A percentile compares a stretch with the other conserved stretches of the same genome.
phyloP scores from a whole-genome alignment of 306 rosid genomes.

The Acacia acuminata region DNA sequence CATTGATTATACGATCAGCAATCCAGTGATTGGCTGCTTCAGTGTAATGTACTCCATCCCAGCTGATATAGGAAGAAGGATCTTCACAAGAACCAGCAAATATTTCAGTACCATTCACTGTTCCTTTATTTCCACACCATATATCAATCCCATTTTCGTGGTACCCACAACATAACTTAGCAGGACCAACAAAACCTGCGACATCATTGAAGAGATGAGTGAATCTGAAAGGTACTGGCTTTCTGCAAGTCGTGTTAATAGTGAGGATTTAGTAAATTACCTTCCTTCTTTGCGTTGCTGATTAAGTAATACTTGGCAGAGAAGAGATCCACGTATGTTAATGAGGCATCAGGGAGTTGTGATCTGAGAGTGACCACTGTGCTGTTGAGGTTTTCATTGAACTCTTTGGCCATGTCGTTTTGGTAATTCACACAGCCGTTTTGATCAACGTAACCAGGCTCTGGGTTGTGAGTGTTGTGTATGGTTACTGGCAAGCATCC shows the following conservation, averaged over 20 bases:
- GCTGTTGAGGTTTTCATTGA: constrained; percentile 58
- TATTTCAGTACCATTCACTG: constrained; percentile 51
- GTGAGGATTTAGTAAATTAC: constrained; percentile 28
- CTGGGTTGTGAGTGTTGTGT: constrained; percentile 31
- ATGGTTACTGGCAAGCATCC: constrained; percentile 65
- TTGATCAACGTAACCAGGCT: constrained; percentile 47
- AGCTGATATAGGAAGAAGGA: constrained; percentile 72
- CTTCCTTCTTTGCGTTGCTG: constrained; percentile 53
- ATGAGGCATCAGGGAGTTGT: constrained; percentile 49
- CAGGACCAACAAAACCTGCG: constrained; percentile 65
- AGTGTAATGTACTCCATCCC: constrained; percentile 92
- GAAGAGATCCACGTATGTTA: constrained; percentile 74
- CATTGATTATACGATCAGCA: constrained; percentile 49
- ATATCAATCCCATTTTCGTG: constrained; percentile 52
- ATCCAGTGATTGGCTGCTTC: constrained; percentile 84
- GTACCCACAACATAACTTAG: constrained; percentile 70
- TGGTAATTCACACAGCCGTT: constrained; percentile 59
- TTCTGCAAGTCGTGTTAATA: not conserved
- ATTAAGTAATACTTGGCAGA: constrained; percentile 65
- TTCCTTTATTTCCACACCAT: constrained; percentile 59
- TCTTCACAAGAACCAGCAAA: constrained; percentile 64
- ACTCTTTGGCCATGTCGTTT: constrained; percentile 65
- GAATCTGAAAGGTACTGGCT: not conserved
- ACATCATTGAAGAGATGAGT: not conserved
- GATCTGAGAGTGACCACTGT: constrained; percentile 47